Percentiles rank a stretch among this genome's conserved stretches.
Evolutionary conservation across 176 grass and related monocot species (phyloP).

Genomic region (Oropetium thomaeum): DNA sequence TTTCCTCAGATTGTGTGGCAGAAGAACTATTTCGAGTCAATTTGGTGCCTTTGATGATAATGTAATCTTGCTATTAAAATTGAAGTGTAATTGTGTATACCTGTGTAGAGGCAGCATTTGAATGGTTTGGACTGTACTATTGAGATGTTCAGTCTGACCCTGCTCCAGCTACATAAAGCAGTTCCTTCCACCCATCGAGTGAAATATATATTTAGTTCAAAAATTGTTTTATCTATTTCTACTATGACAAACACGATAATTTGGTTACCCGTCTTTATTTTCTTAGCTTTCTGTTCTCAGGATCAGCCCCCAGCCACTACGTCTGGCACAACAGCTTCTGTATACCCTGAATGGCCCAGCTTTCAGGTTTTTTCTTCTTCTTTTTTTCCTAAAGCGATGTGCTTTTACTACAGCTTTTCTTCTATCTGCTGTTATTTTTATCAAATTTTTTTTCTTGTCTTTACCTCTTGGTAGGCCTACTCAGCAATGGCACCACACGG

Average conservation of each 20-base stretch:
- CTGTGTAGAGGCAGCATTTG: neutral
- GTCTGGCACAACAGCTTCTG: constrained; percentile 43
- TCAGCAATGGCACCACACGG: constrained; percentile 79
- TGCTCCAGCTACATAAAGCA: constrained; percentile 21
- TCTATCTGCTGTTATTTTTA: constrained; percentile 3
- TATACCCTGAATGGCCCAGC: constrained; percentile 82
- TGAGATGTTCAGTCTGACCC: constrained; percentile 10
- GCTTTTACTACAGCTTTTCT: neutral
- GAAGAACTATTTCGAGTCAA: neutral
- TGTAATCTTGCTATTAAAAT: constrained; percentile 3
- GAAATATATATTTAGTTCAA: constrained; percentile 8
- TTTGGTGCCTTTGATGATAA: neutral
- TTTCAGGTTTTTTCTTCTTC: constrained; percentile 71
- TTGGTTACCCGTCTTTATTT: neutral
- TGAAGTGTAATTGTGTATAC: neutral
- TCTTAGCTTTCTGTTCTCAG: constrained; percentile 43
- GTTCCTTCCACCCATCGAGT: neutral
- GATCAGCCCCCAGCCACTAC: constrained; percentile 67
- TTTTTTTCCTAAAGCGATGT: too few relatives aligned
- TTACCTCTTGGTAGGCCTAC: constrained; percentile 57
- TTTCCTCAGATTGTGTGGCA: constrained; percentile 2
- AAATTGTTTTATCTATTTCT: neutral
- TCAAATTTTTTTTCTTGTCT: neutral
- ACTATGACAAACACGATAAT: neutral
- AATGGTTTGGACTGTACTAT: constrained; percentile 2